Evolutionary conservation across 2,329 filamentous ascomycete genomes (phyloP), one percentile per base, ranked within the genome.

Genomic region (Sordariomycetes sp.): DNA sequence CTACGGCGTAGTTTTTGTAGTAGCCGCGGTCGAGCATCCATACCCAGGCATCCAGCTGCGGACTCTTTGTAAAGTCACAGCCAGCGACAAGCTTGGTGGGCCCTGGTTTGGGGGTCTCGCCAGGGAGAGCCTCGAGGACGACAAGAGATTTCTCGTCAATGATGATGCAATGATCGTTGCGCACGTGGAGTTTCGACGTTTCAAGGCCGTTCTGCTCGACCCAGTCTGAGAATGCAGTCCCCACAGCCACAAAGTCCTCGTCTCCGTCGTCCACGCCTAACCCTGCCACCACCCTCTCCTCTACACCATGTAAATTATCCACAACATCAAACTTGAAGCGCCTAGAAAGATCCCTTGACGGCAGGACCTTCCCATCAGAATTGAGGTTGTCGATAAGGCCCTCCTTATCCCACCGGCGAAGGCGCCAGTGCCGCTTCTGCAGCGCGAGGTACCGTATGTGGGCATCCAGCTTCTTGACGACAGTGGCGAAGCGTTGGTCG

Each of bases 271-370:
- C n/a, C n/a, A n/a, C n/a, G 15, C 29, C 33, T 12, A 42, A 46
- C 30, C 33, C 37, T 10, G 20, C 38, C n/a, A 35, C 35, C 8
- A 30, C 38, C 4, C 37, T 35, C 35, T 42, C 7, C 18, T 49
- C 7, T n/a, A n/a, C n/a, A n/a, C n/a, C n/a, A n/a, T n/a, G n/a
- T n/a, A n/a, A n/a, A n/a, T n/a, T n/a, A 52, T 49, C 8, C 15
- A 28, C 40, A 6, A 42, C 39, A 1, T 50, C 51, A 19, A 34
- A 15, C 10, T 29, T 17, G 33, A 34, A 34, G 17, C 32, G 23
- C 12, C 25, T 15, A 14, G 33, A 21, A 1, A 37, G 17, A 3
- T 47, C 47, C 11, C 14, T 10, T n/a, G n/a, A n/a, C n/a, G n/a
- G n/a, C n/a, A n/a, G n/a, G n/a, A n/a, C n/a, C n/a, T n/a, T n/a